Base-by-base conservation (phyloP, 805 yeast species). In the Candida tammaniensis region DNA sequence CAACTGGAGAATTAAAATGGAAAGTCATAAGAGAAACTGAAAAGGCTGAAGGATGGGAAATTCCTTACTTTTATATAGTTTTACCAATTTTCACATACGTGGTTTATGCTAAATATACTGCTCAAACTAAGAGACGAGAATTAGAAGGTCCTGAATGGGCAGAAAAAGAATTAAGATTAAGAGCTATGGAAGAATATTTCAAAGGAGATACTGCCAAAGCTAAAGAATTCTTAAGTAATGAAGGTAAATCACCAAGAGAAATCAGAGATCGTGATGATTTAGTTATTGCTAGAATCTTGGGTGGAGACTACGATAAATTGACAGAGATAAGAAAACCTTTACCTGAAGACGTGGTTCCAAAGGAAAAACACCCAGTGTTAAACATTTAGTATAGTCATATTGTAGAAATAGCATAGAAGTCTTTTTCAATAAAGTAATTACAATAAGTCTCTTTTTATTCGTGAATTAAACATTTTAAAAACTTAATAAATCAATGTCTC, bases 31-130 rank as follows among this genome's bases (percentile, higher is more conserved):
- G 93, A 43, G 87, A 78, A 54, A 76, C 80, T 35, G 78, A 74
- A 49, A 79, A 78, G 53, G 71, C 71, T 23, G 94, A 86, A 64
- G 94, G 94, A 31, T 86, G 95, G 95, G 95, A 86, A 55, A 68
- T 69, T 44, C 69, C 84, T 36, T 78, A 80, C 49, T 85, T 80
- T 63, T 81, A 74, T 58, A 65, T 80, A 36, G 82, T 82, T 46
- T 73, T 86, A 39, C 95, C 95, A 13, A 78, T 80, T 17, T 67
- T 82, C 53, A 64, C 76, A 31, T 65, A 78, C 44, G 61, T 83
- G 29, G 66, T 78, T 35, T 77, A 67, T 49, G 54, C 70, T 40
- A 67, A 67, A 54, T 65, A 67, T 54, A 64, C 70, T 28, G 54
- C 70, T 18, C 70, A 67, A 49, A 57, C 58, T 61, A 55, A 55